These are phyloP conservation scores for Phytophthora constricta DNA, from an alignment of 352 stramenopile species.

Conservation along the genomic window DNA sequence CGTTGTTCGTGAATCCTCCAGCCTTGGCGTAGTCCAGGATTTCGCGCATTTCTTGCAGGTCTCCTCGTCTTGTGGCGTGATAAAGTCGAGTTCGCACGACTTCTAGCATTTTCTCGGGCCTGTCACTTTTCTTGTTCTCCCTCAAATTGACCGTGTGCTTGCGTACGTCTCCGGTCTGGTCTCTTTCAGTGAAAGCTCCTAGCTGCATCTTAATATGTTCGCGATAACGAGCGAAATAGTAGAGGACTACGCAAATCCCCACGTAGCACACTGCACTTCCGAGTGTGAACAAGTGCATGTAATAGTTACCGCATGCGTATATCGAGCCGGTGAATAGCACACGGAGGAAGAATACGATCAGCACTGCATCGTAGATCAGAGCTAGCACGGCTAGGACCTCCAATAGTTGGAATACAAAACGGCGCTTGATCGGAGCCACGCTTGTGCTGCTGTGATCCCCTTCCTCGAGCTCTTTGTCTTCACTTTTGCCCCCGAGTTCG, in stretches of 20 bases:
- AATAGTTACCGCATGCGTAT: conserved; percentile 47
- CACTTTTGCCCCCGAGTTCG: background rate
- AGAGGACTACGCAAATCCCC: conserved; percentile 59
- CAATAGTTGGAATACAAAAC: conserved; percentile 72
- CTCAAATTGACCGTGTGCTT: conserved; percentile 47
- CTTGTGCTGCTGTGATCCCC: conserved; percentile 30
- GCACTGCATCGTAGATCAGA: conserved; percentile 44
- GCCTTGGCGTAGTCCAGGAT: conserved; percentile 48
- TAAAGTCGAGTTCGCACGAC: conserved; percentile 64
- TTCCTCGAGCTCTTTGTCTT: conserved; percentile 5
- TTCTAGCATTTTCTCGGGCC: conserved; percentile 44
- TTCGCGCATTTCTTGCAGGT: conserved; percentile 60
- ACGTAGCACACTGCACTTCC: conserved; percentile 52
- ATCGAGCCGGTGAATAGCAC: conserved; percentile 74
- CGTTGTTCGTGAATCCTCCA: conserved; percentile 31
- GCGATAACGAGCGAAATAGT: conserved; percentile 72
- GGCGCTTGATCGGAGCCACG: conserved; percentile 62
- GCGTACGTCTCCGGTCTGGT: conserved; percentile 63
- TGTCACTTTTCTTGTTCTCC: conserved; percentile 40
- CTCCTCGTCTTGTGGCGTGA: conserved; percentile 59
- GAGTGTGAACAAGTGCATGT: conserved; percentile 54
- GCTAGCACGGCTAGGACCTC: conserved; percentile 61
- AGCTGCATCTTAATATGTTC: conserved; percentile 87
- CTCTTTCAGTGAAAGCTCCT: conserved; percentile 68
- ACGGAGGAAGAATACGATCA: conserved; percentile 62